Evolutionary conservation across 1,284 basidiomycete genomes (phyloP).

Genomic region (Apiotrichum domesticum): DNA sequence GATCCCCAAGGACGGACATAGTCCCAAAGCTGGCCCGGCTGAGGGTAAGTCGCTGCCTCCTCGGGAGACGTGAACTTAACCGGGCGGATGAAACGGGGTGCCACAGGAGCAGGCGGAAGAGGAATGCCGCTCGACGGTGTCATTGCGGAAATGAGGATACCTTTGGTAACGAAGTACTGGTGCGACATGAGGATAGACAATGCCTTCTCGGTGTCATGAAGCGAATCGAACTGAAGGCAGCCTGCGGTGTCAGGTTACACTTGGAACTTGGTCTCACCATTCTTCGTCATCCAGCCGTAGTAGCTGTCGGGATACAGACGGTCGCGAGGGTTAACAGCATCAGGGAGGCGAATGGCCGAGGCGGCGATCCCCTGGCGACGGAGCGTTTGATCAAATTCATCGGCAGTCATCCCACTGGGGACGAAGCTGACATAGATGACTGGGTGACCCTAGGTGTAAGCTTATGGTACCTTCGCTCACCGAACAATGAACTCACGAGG

Average conservation of each 20-base stretch:
- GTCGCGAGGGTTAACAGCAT: slow-evolving; percentile 16
- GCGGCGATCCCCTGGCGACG: slow-evolving; percentile 20
- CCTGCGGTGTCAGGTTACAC: not conserved
- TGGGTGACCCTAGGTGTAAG: slow-evolving; percentile 1
- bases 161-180: slow-evolving; percentile 57
- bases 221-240: slow-evolving; percentile 4
- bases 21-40: slow-evolving; percentile 56
- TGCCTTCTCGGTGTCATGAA: slow-evolving; percentile 65
- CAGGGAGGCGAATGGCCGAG: slow-evolving; percentile 20
- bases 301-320: slow-evolving; percentile 29
- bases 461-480: no score
- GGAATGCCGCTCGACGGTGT: slow-evolving; percentile 49
- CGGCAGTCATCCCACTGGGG: slow-evolving; percentile 22
- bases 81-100: slow-evolving; percentile 31
- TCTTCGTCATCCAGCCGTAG: slow-evolving; percentile 39
- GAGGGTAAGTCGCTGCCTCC: not conserved
- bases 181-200: slow-evolving; percentile 71
- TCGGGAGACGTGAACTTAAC: slow-evolving; percentile 3
- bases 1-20: slow-evolving; percentile 59
- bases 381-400: slow-evolving; percentile 22
- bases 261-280: slow-evolving; percentile 14
- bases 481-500: slow-evolving; percentile 2
- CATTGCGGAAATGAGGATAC: slow-evolving; percentile 58
- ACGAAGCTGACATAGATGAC: slow-evolving; percentile 28
- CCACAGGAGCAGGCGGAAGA: slow-evolving; percentile 54